Evolutionary conservation across 2,329 filamentous ascomycete species (phyloP).

Genomic region (Falciphora oryzae): DNA sequence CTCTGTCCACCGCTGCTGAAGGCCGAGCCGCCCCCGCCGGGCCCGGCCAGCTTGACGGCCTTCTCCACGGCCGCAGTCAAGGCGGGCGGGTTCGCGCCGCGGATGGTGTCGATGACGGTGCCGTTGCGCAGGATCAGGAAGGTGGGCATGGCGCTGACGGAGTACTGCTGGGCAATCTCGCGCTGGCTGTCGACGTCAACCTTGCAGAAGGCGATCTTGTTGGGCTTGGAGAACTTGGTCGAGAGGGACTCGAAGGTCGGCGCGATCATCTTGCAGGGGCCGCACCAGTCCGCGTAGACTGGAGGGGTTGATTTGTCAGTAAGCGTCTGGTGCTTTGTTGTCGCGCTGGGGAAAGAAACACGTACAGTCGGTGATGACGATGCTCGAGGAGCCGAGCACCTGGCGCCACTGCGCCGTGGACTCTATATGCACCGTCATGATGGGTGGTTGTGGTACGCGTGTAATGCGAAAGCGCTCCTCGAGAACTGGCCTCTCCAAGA

Average conservation of each 20-base stretch:
- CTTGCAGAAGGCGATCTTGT: slow-evolving; percentile 83
- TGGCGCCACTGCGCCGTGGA: slow-evolving; percentile 67
- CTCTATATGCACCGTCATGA: slow-evolving; percentile 51
- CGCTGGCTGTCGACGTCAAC: slow-evolving; percentile 83
- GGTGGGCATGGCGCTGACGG: slow-evolving; percentile 84
- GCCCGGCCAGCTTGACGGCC: slow-evolving; percentile 49
- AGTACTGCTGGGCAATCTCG: slow-evolving; percentile 69
- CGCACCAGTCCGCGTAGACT: slow-evolving; percentile 97
- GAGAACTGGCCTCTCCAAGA: not conserved
- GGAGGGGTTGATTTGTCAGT: slow-evolving; percentile 18
- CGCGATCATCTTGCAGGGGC: slow-evolving; percentile 86
- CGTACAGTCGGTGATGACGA: slow-evolving; percentile 89
- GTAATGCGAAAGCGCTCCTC: not conserved
- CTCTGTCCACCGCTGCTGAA: slow-evolving; percentile 54
- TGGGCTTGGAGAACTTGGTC: slow-evolving; percentile 70
- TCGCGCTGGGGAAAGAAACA: slow-evolving; percentile 16
- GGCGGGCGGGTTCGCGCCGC: slow-evolving; percentile 72
- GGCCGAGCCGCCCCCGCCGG: slow-evolving; percentile 35
- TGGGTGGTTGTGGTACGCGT: slow-evolving; percentile 13
- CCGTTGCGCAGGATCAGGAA: slow-evolving; percentile 86
- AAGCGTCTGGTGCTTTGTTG: not conserved
- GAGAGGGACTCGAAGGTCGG: slow-evolving; percentile 84
- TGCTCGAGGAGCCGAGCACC: slow-evolving; percentile 64
- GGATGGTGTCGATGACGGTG: slow-evolving; percentile 66
- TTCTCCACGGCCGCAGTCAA: slow-evolving; percentile 73